Percentiles rank a stretch among this genome's conserved stretches.
Evolutionary conservation across 805 yeast species (phyloP).

Genomic region (Pichia gijzeniarum): DNA sequence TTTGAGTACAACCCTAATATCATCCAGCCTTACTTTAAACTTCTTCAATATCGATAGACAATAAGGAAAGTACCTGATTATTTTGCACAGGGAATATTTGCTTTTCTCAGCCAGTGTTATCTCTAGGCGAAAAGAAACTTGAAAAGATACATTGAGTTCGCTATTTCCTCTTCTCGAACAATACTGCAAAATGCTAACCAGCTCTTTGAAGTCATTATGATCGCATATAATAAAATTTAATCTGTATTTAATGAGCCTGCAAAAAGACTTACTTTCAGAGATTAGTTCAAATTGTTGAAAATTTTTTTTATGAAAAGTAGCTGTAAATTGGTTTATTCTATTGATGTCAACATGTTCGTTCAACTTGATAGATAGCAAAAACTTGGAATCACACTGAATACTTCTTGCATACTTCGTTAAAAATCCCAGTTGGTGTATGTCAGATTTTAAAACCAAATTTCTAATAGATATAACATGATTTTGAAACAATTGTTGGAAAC

Average conservation of each 20-base stretch:
- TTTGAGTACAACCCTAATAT: neutral
- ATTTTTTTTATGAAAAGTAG: constrained; percentile 1
- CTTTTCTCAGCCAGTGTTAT: neutral
- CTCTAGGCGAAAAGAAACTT: neutral
- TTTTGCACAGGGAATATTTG: neutral
- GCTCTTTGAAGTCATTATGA: constrained; percentile 2
- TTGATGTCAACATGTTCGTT: neutral
- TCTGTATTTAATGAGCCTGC: neutral
- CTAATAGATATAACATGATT: neutral
- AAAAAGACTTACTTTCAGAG: neutral
- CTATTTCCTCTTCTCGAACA: neutral
- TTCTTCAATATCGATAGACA: neutral
- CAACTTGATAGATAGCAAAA: neutral
- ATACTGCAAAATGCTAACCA: neutral
- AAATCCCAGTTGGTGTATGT: neutral
- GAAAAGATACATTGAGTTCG: neutral
- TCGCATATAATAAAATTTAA: neutral
- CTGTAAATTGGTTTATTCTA: neutral
- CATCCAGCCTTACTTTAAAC: neutral
- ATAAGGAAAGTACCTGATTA: neutral
- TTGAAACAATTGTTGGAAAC: neutral
- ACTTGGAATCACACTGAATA: neutral
- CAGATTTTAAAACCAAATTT: neutral
- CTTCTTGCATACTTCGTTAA: neutral
- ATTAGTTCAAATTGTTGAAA: neutral